Base-by-base conservation (phyloP, 768 basidiomycete species). In the Tylopilus sp. region DNA sequence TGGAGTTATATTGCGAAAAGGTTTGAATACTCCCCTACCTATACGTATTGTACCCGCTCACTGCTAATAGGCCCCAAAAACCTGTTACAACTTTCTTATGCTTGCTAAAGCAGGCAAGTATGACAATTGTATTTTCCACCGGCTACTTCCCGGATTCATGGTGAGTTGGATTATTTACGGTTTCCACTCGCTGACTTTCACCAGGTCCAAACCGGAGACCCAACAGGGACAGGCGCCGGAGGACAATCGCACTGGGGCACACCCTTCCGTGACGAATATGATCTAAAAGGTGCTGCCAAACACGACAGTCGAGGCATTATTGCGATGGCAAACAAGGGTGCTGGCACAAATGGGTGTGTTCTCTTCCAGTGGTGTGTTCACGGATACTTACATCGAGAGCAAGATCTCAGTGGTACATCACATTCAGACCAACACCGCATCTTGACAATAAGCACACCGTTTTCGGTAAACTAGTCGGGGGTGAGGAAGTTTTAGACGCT, bases 41-140 rank as follows among this genome's bases (percentile, higher is more conserved):
- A 24, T 26, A 37, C 26, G n/a, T 3, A 13, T 30, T 30, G 0
- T 21, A 17, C 31, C 58, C 33, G 48, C 42, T 46, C n/a, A 34
- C 38, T 45, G 25, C 40, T 24, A 38, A 22, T 36, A 94, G 91
- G 97, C 96, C 11, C 97, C 97, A 0, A 95, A 97, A 72, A 98
- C 97, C 2, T 98, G 95, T 62, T 99, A 99, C 70, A 99, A 99
- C 68, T 99, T 98, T 71, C 73, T 99, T 26, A 91, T 91, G 86
- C 81, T 99, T 9, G 95, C 97, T 0, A 82, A 85, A 55, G 78
- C 85, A 22, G 92, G 94, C 10, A 94, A 95, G 63, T 99, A 98
- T 63, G 85, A 98, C 58, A 76, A 92, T 59, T 86, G 85, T 53
- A 71, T 92, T 22, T 99, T 98, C 70, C 96, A 99, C 67, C 83